Evolutionary conservation across 345 rosid species (phyloP).

Genomic region (Aethionema arabicum): DNA sequence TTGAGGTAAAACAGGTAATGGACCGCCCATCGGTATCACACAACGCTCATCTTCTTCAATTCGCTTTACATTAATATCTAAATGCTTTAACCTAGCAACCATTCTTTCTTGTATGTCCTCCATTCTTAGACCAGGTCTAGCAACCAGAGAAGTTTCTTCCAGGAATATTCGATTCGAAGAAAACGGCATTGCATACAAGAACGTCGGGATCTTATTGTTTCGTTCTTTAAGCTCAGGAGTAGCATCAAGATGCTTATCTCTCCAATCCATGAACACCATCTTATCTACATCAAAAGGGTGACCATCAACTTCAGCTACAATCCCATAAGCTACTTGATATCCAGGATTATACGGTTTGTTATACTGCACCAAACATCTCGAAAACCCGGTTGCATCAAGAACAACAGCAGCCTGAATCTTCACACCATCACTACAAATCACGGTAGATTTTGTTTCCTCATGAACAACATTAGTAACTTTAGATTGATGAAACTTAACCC

Average conservation of each 20-base stretch:
- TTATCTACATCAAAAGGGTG: constrained; percentile 92
- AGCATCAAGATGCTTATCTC: constrained; percentile 71
- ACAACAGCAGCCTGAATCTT: constrained; percentile 80
- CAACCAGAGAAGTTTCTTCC: constrained; percentile 92
- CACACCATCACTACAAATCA: constrained; percentile 84
- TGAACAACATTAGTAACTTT: constrained; percentile 86
- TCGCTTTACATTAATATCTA: constrained; percentile 74
- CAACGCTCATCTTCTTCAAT: constrained; percentile 92
- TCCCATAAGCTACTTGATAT: constrained; percentile 93
- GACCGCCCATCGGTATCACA: constrained; percentile 98
- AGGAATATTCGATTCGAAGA: constrained; percentile 75
- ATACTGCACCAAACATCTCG: constrained; percentile 89
- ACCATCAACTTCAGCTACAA: constrained; percentile 89
- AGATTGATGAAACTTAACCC: constrained; percentile 90
- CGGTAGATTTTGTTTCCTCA: constrained; percentile 72
- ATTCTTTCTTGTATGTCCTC: constrained; percentile 91
- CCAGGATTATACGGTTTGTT: constrained; percentile 97
- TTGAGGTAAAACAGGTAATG: constrained; percentile 92
- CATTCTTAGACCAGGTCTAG: constrained; percentile 82
- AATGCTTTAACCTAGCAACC: constrained; percentile 86
- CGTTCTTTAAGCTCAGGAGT: constrained; percentile 49
- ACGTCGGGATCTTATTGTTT: constrained; percentile 78
- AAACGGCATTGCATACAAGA: constrained; percentile 95
- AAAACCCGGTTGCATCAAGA: constrained; percentile 97
- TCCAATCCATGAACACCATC: constrained; percentile 99